Percentiles rank a stretch among this genome's conserved stretches.
Evolutionary conservation across 768 basidiomycete species (phyloP).

Genomic region (Paxillus ammoniavirescens): DNA sequence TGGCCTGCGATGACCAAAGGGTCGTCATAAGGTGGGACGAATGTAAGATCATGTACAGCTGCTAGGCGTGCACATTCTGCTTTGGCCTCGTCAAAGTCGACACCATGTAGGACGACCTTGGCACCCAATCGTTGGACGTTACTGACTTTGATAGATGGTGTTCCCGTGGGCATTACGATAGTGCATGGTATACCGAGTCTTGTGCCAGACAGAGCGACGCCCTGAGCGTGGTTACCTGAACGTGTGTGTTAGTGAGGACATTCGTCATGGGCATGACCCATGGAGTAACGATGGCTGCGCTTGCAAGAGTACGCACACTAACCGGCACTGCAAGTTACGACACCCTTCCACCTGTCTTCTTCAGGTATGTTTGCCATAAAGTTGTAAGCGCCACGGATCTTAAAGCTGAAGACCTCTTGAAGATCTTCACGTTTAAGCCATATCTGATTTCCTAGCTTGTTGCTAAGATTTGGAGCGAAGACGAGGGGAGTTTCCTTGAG

Average conservation of each 20-base stretch:
- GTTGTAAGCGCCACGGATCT: constrained; percentile 97
- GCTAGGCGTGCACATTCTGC: constrained; percentile 89
- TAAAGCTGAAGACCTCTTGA: constrained; percentile 98
- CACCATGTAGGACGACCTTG: constrained; percentile 89
- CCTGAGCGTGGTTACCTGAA: constrained; percentile 96
- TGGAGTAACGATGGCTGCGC: constrained; percentile 4
- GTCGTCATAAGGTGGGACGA: constrained; percentile 97
- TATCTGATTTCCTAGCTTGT: constrained; percentile 87
- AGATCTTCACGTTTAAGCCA: constrained; percentile 97
- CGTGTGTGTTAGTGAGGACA: constrained; percentile 1
- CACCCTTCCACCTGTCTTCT: constrained; percentile 96
- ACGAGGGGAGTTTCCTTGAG: constrained; percentile 89
- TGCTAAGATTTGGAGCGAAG: constrained; percentile 80
- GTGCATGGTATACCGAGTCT: constrained; percentile 90
- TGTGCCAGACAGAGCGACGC: constrained; percentile 92
- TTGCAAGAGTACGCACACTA: constrained; percentile 53
- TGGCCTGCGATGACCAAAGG: constrained; percentile 97
- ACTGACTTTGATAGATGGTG: constrained; percentile 93
- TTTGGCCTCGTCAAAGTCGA: constrained; percentile 96
- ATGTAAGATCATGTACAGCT: constrained; percentile 68
- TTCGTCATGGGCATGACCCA: background rate
- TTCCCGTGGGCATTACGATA: constrained; percentile 97
- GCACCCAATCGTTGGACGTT: constrained; percentile 95
- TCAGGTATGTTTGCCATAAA: constrained; percentile 89
- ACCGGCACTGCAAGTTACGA: constrained; percentile 98